phyloP scores from a whole-genome alignment of 192 early-diverging fungal genomes.

The Entomortierella parvispora region DNA sequence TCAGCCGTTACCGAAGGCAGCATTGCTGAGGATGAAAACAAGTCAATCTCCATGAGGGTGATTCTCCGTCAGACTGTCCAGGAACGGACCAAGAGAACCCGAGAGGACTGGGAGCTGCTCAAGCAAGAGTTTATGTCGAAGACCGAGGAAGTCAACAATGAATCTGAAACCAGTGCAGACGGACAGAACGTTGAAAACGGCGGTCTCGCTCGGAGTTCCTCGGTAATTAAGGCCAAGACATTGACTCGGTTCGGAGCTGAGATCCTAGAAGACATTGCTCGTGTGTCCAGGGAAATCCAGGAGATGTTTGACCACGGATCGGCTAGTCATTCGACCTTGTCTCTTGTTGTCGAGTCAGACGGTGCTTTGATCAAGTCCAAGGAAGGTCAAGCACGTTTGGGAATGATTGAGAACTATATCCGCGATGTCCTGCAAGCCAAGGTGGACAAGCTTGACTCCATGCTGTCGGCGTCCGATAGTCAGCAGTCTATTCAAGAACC shows the following conservation, averaged over 20 bases:
- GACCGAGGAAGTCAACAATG: conserved; percentile 12
- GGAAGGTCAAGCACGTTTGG: conserved; percentile 25
- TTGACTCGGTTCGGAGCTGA: conserved; percentile 37
- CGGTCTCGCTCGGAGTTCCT: conserved; percentile 2
- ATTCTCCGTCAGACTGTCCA: conserved; percentile 46
- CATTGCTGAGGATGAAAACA: not conserved
- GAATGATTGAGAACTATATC: conserved; percentile 28
- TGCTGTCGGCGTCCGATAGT: conserved; percentile 19
- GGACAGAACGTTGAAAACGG: conserved; percentile 1
- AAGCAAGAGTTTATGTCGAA: conserved; percentile 49
- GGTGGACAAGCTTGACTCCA: conserved; percentile 26
- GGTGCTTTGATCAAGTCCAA: conserved; percentile 39
- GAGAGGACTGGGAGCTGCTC: conserved; percentile 49
- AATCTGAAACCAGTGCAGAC: conserved; percentile 5
- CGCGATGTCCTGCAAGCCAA: conserved; percentile 30
- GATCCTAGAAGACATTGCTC: conserved; percentile 42
- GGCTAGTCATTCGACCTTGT: conserved; percentile 20
- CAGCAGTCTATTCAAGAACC: conserved; percentile 3
- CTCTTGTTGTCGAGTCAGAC: conserved; percentile 29
- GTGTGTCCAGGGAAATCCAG: conserved; percentile 37
- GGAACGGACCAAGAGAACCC: conserved; percentile 41
- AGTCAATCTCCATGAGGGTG: conserved; percentile 33
- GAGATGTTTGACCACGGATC: conserved; percentile 40
- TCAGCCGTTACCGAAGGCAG: not conserved
- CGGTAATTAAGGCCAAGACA: conserved; percentile 29